Conservation (phyloP, 345 rosid species). For the Draba incana region DNA sequence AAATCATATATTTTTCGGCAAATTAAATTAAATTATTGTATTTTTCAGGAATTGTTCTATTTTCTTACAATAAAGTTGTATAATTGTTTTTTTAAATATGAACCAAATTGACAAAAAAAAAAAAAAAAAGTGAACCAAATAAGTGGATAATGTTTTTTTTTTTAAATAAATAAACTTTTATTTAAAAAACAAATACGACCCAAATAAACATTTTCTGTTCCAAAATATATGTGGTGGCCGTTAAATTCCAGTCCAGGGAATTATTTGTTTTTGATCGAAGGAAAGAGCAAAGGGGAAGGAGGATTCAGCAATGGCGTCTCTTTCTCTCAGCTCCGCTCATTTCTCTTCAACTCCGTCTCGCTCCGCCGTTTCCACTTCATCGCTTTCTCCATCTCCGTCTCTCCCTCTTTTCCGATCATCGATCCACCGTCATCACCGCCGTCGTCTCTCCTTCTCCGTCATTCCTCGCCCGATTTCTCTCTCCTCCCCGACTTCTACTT, state of each 20-base stretch:
- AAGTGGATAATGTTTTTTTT: too few species aligned
- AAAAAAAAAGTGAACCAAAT: too few species aligned
- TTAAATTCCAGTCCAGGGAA: neutral
- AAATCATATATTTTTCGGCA: too few species aligned
- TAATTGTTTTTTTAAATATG: too few species aligned
- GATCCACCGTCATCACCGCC: conserved; percentile 24
- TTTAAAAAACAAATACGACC: too few species aligned
- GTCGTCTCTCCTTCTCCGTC: conserved; percentile 41
- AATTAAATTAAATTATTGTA: too few species aligned
- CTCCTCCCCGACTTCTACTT: neutral
- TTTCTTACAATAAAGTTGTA: too few species aligned
- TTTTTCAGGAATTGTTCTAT: too few species aligned
- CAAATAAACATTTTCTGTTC: too few species aligned
- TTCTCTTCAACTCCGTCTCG: conserved; percentile 36
- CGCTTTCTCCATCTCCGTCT: conserved; percentile 44
- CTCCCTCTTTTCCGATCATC: conserved; percentile 37
- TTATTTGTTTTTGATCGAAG: conserved; percentile 8
- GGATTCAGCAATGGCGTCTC: conserved; percentile 39
- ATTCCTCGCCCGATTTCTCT: conserved; percentile 23
- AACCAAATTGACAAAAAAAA: too few species aligned
- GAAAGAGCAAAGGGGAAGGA: neutral
- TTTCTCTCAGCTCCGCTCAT: conserved; percentile 36
- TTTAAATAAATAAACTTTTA: too few species aligned
- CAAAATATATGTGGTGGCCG: conserved; percentile 4
- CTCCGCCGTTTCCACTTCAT: conserved; percentile 37